Evolutionary conservation across 371 early-diverging fungal genomes (phyloP), one percentile per base, ranked within the genome.

Genomic region (Actinomucor elegans): DNA sequence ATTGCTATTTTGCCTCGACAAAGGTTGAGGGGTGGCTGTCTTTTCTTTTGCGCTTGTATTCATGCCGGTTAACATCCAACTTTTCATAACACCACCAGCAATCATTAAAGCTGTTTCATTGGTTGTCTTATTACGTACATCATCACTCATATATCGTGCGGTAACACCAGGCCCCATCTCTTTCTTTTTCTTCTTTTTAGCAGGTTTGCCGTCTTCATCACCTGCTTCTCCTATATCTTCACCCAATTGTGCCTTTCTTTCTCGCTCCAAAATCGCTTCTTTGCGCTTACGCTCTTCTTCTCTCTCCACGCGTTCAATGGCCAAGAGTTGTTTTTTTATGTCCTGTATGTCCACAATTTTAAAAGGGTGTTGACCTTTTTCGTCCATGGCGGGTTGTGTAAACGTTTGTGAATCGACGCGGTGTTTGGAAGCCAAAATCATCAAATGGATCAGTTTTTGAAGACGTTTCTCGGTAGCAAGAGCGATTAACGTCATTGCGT

Each of bases 101-200:
- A 80, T 81, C 58, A 86, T 83, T 47, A 88, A 67, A 2, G 89
- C 88, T 1, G 90, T 88, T 56, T 87, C 87, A 60, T 88, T 86
- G 14, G 85, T 84, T 18, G 76, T 78, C 43, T 84, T 83, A 59
- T 86, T 89, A 24, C 86, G 72, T 14, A 84, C 66, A 42, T 87
- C 88, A 17, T 88, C 88, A 9, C 81, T 73, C 76, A 88, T 82
- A 34, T 82, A 81, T 44, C 85, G 74, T 51, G 81, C 85, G 18
- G 76, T 79, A 45, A 82, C 69, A 49, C 80, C 72, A 40, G 75
- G 61, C 37, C 75, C 67, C 66, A 77, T 67, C 35, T 74, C 76
- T 47, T 83, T 82, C 41, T 83, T 78, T 60, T 84, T 87, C 63
- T 80, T 77, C 51, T 74, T 73, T 27, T 76, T 76, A 54, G 76